Evolutionary conservation across 176 grass and related monocot species (phyloP).

Genomic region (Panicum miliaceum): DNA sequence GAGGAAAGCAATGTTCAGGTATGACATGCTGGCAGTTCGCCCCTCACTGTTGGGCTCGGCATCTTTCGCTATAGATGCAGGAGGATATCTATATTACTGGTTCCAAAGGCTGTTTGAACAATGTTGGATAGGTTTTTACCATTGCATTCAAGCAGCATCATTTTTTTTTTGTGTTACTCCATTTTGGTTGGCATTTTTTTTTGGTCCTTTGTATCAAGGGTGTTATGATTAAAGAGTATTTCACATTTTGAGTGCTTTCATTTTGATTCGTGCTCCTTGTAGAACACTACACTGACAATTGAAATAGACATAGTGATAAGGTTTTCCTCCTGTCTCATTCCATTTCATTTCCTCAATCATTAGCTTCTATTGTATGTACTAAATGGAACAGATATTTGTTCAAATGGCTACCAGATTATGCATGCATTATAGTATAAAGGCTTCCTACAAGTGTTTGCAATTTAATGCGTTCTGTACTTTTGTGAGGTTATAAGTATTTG

Average conservation of each 20-base stretch:
- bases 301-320: constrained; percentile 8
- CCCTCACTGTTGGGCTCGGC: constrained; percentile 4
- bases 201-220: background rate
- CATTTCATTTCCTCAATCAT: background rate
- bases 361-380: background rate
- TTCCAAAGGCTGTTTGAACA: constrained; percentile 9
- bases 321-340: background rate
- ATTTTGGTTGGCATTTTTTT: constrained; percentile 14
- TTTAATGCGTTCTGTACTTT: constrained; percentile 5
- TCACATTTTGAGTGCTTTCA: background rate
- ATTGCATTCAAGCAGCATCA: background rate
- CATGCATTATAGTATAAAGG: background rate
- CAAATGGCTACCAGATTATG: background rate
- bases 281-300: background rate
- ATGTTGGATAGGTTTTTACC: background rate
- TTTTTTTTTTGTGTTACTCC: background rate
- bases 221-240: constrained; percentile 11
- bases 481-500: background rate
- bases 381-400: background rate
- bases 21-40: constrained; percentile 24
- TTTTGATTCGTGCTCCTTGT: constrained; percentile 4
- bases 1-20: constrained; percentile 99
- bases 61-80: constrained; percentile 1
- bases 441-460: background rate
- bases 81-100: background rate